Percentiles rank a stretch among this genome's conserved stretches.
phyloP scores from a whole-genome alignment of 2,329 filamentous ascomycete species.

The Penicillium crustosum region DNA sequence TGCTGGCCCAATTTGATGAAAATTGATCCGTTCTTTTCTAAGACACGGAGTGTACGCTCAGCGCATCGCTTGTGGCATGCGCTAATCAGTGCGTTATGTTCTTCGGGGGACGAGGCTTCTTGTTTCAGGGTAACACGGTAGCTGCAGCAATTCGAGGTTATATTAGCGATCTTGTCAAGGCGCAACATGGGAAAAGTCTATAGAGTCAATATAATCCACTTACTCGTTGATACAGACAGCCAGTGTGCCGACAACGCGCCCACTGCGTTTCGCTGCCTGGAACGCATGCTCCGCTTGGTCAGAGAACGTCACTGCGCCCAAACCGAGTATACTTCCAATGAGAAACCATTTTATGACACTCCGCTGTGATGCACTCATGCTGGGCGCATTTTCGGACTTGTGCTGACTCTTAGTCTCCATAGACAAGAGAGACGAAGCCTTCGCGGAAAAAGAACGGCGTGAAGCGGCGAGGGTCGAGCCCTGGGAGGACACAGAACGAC shows the following conservation, averaged over 20 bases:
- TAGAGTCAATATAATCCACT: slow-evolving; percentile 29
- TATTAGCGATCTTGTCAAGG: slow-evolving; percentile 13
- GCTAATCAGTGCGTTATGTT: slow-evolving; percentile 68
- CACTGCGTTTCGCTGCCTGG: slow-evolving; percentile 72
- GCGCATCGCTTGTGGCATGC: slow-evolving; percentile 93
- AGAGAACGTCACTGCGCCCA: slow-evolving; percentile 51
- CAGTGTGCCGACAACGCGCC: slow-evolving; percentile 72
- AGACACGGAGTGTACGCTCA: slow-evolving; percentile 75
- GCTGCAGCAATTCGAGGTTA: slow-evolving; percentile 48
- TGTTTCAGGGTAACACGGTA: slow-evolving; percentile 84
- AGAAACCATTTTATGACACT: slow-evolving; percentile 36
- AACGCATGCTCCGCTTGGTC: slow-evolving; percentile 75
- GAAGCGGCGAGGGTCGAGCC: background rate
- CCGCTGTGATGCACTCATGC: slow-evolving; percentile 15
- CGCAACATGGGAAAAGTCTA: background rate
- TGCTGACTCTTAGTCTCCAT: slow-evolving; percentile 4
- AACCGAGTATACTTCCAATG: slow-evolving; percentile 40
- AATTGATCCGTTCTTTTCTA: slow-evolving; percentile 96
- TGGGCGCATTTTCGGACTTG: background rate
- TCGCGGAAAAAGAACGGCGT: slow-evolving; percentile 22
- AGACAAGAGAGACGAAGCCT: slow-evolving; percentile 16
- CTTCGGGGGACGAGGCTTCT: slow-evolving; percentile 59
- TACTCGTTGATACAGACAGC: slow-evolving; percentile 88
- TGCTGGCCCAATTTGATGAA: slow-evolving; percentile 98
- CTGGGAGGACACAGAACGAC: background rate